These are phyloP conservation scores for Populus trichocarpa DNA, from an alignment of 441 rosid species.

Conservation along the genomic window DNA sequence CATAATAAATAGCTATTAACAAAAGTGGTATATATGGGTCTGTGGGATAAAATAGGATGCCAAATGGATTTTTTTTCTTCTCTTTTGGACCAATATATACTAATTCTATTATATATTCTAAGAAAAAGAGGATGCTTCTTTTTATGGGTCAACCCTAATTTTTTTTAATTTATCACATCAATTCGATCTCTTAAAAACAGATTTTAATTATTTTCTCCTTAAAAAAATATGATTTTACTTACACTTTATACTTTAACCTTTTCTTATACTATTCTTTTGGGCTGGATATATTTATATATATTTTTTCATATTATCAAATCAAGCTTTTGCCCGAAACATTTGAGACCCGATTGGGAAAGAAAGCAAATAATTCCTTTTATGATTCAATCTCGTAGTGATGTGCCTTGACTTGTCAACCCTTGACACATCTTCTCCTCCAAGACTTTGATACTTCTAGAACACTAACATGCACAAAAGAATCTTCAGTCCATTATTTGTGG, in stretches of 20 bases:
- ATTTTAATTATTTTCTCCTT: too few species aligned
- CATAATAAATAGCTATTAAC: not conserved
- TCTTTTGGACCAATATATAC: not conserved
- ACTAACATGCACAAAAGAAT: not conserved
- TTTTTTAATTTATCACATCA: not conserved
- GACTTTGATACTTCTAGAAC: not conserved
- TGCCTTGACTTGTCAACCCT: not conserved
- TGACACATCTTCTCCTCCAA: not conserved
- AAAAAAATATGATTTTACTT: too few species aligned
- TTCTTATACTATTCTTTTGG: not conserved
- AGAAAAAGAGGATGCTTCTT: not conserved
- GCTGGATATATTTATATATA: too few species aligned
- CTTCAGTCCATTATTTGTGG: not conserved
- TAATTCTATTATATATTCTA: not conserved
- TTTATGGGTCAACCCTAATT: not conserved
- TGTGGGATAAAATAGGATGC: too few species aligned
- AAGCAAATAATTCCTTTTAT: not conserved
- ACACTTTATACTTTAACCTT: not conserved
- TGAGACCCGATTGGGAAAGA: not conserved
- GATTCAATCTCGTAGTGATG: not conserved
- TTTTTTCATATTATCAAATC: not conserved
- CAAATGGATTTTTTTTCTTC: too few species aligned
- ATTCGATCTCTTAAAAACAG: not conserved
- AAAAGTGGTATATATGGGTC: not conserved
- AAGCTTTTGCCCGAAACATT: not conserved